Base-by-base conservation (phyloP, 164 flowering plant species). In the Liriodendron chinense region DNA sequence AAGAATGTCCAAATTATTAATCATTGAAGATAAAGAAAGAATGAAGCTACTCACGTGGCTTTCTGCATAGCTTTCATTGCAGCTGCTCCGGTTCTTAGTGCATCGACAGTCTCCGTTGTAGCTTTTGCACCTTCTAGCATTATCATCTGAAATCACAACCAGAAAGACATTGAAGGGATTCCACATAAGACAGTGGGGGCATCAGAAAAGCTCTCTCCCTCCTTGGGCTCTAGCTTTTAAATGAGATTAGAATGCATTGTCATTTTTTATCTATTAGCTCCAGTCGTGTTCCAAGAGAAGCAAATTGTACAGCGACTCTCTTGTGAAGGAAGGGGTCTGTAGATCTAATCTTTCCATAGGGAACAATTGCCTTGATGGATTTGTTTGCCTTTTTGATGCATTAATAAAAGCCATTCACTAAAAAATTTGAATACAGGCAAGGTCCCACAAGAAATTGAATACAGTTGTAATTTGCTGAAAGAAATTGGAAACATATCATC, bases 21-120 rank as follows among this genome's bases (percentile, higher is more conserved):
- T 18, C 20, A 22, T 18, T 63, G 25, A n/a, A 63, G 25, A n/a
- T 8, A 63, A 34, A 34, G 14, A 16, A 53, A 23, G 28, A 2
- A 64, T n/a, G 47, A 12, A 16, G 47, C n/a, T 14, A 83, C 84
- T 74, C 65, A 85, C 87, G 83, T 83, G 56, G 83, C 87, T 74
- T 83, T 85, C 68, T 85, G 87, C 84, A 85, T 83, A 47, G 86
- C 84, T 75, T 85, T 83, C 86, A 85, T 85, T 34, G 87, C 82
- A 76, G 86, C 28, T 47, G 87, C 86, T 64, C 87, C 87, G 21
- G 84, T 80, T 77, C 86, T 79, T 79, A 83, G 79, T 49, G 87
- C 87, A 80, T 85, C 86, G 28, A 85, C 84, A 47, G 87, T 85
- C 68, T 85, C 87, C 7, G 87, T 81, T 23, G 86, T 81, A 72